Evolutionary conservation across 1,284 basidiomycete species (phyloP), one percentile per base, ranked within the genome.

Genomic region (Ustilago sp.): DNA sequence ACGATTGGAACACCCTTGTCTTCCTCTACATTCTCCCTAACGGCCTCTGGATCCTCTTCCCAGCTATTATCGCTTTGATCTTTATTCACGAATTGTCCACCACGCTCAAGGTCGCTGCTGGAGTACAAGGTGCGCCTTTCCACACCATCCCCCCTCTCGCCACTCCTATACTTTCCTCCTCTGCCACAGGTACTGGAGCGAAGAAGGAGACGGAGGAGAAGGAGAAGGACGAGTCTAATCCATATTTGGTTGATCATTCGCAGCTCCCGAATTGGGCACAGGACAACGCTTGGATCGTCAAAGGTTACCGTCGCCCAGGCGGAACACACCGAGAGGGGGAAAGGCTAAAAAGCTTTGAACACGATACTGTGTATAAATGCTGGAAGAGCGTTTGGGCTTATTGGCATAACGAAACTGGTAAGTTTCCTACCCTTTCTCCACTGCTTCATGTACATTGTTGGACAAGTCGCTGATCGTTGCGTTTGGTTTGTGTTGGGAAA

Each of bases 21-120:
- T 79, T 91, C 50, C 89, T 90, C 68, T 95, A 90, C 90, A 88
- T 93, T 72, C 83, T 93, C 52, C 92, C 93, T 0, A 94, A 94
- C 77, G 92, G 92, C 4, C 74, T 92, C 8, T 94, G 93, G 93
- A 86, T 94, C 63, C 81, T 93, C 36, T 82, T 93, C 43, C 93
- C 93, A 0, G 81, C 87, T 50, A 83, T 91, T 74, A 90, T 93
- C 66, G 93, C 52, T 4, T 55, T 45, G 28, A 28, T 63, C 31
- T 64, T 83, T 23, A 55, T 68, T 28, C 28, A 15, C 13, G 79
- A 80, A 23, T 63, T 83, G 23, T 61, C 68, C 1, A 41, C 31
- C 13, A 65, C 63, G 5, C 75, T 83, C 53, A 65, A 68, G 48
- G 51, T 67, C 32, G 78, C 75, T 43, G 81, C 78, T 39, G 74